Conservation (phyloP, 345 rosid genomes). For the Eucalyptus erythrocorys region DNA sequence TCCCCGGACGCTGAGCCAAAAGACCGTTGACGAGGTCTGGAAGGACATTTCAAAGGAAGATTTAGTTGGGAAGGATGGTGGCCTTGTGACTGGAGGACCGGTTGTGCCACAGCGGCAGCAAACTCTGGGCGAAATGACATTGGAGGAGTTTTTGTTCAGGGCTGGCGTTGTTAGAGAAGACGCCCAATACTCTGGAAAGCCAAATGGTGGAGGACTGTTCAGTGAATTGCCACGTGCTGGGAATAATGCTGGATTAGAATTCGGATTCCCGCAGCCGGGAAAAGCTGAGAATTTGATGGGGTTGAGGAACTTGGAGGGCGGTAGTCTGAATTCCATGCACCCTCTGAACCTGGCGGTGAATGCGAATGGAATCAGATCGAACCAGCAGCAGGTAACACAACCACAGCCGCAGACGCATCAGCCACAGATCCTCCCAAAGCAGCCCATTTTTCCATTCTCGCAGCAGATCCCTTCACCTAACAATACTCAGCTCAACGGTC, state of each 20-base stretch:
- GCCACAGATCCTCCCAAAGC: slow-evolving; percentile 17
- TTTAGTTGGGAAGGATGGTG: slow-evolving; percentile 19
- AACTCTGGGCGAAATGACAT: slow-evolving; percentile 82
- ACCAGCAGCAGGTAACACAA: slow-evolving; percentile 19
- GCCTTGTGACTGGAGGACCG: slow-evolving; percentile 1
- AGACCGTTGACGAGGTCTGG: slow-evolving; percentile 95
- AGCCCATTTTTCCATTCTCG: not conserved
- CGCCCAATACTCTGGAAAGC: slow-evolving; percentile 20
- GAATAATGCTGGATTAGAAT: slow-evolving; percentile 22
- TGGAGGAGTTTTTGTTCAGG: slow-evolving; percentile 82
- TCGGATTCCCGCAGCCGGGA: slow-evolving; percentile 40
- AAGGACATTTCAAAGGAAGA: slow-evolving; percentile 53
- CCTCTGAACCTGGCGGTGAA: slow-evolving; percentile 52
- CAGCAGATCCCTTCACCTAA: slow-evolving; percentile 36
- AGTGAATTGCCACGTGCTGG: slow-evolving; percentile 18
- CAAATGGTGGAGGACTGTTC: slow-evolving; percentile 28
- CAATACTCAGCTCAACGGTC: slow-evolving; percentile 20
- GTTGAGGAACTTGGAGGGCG: slow-evolving; percentile 10
- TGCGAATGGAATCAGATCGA: slow-evolving; percentile 40
- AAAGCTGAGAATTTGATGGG: slow-evolving; percentile 20
- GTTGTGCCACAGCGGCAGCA: slow-evolving; percentile 72
- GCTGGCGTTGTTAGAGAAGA: slow-evolving; percentile 95
- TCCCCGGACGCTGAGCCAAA: slow-evolving; percentile 82
- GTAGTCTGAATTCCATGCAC: slow-evolving; percentile 29
- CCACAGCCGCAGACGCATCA: slow-evolving; percentile 15